Conservation (phyloP, 2,329 filamentous ascomycete genomes). For the Hypoxylon sp. region DNA sequence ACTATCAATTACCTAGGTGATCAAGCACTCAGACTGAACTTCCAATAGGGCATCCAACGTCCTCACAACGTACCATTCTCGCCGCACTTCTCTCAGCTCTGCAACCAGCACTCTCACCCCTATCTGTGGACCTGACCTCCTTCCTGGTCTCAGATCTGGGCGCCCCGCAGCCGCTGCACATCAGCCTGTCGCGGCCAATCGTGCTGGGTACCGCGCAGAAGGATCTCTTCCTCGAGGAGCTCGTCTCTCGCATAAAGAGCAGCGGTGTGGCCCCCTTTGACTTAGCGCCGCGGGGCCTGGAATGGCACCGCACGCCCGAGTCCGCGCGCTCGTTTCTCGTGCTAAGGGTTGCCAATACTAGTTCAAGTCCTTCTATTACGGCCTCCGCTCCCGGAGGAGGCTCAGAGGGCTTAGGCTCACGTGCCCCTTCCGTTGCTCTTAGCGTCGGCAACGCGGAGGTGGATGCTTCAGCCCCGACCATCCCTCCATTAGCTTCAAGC, state of each 20-base stretch:
- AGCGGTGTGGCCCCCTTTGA: constrained; percentile 60
- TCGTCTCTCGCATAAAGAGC: constrained; percentile 59
- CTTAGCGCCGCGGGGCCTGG: constrained; percentile 59
- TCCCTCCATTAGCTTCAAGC: neutral
- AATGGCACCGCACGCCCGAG: constrained; percentile 68
- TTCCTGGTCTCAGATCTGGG: constrained; percentile 85
- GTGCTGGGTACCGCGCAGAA: constrained; percentile 81
- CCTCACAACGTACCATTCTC: constrained; percentile 64
- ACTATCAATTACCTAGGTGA: neutral
- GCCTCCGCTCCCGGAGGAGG: neutral
- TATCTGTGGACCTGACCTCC: constrained; percentile 68
- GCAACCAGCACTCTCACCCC: constrained; percentile 50
- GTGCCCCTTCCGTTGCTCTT: neutral
- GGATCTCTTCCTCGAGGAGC: constrained; percentile 72
- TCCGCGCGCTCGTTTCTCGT: constrained; percentile 88
- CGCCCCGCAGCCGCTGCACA: constrained; percentile 84
- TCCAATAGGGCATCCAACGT: constrained; percentile 50
- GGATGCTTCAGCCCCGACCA: neutral
- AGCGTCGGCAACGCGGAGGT: neutral
- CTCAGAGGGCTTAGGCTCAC: neutral
- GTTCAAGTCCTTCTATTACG: constrained; percentile 33
- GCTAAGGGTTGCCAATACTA: constrained; percentile 69
- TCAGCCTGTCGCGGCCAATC: constrained; percentile 89
- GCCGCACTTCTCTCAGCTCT: constrained; percentile 59
- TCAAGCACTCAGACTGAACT: neutral